Evolutionary conservation across 2,329 filamentous ascomycete species (phyloP), one percentile per base, ranked within the genome.

Genomic region (Arthrobotrys iridis): DNA sequence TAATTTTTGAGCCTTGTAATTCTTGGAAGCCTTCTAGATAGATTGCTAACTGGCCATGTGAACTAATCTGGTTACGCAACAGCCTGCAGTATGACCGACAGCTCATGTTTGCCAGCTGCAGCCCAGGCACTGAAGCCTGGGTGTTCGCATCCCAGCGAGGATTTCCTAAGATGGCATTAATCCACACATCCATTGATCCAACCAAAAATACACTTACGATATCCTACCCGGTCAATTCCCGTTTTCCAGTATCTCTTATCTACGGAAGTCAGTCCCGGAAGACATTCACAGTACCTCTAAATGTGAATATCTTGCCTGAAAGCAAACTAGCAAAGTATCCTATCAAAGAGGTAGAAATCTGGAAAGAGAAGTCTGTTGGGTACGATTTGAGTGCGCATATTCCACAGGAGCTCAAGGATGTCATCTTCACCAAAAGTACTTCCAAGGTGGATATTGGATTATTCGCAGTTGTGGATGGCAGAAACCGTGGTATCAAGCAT

Each of bases 41-140:
- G 7, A 46, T 50, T 41, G 10, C 7, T 33, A 33, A 60, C 52
- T 66, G 15, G 59, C 43, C 30, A 43, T 43, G 20, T 28, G n/a
- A 15, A n/a, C 28, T 4, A 11, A 50, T 22, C n/a, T 33, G 22
- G 75, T 77, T 58, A 26, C 48, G 74, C 57, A 43, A 65, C 57
- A 79, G 78, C 1, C 85, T 96, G 67, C 87, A 90, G 80, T 91
- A 90, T 81, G 93, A 97, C 82, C 88, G 93, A 4, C 87, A 94
- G 78, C 96, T 93, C 83, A 90, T 88, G 52, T 92, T 97, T 80
- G 93, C 91, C 43, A 76, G 65, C 68, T 75, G 37, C 58, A 77
- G 43, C 57, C 77, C 77, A 81, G 81, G 63, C 80, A 82, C 72
- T 52, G 85, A 85, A 78, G 82, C 83, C 22, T 95, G 91, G 91